Evolutionary conservation across 2,329 filamentous ascomycete genomes (phyloP).

Genomic region (Diplocarpon rosae): DNA sequence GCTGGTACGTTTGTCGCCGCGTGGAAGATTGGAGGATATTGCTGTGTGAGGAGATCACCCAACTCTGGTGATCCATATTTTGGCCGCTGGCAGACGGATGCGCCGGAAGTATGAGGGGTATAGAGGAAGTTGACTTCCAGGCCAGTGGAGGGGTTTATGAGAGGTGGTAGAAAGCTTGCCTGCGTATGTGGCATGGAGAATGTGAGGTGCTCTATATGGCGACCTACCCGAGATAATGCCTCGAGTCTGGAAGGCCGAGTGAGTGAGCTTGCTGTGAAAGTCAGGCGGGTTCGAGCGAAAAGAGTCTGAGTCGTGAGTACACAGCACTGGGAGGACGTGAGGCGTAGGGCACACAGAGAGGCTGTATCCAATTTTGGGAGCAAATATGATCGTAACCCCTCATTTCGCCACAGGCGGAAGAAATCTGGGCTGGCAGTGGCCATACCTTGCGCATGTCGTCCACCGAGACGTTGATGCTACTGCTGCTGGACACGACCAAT

Average conservation of each 20-base stretch:
- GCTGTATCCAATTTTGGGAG: conserved; percentile 23
- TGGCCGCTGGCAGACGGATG: conserved; percentile 48
- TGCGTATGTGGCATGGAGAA: conserved; percentile 67
- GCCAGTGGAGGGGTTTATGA: conserved; percentile 67
- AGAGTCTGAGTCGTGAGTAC: conserved; percentile 57
- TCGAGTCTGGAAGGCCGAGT: conserved; percentile 62
- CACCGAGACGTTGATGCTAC: conserved; percentile 4
- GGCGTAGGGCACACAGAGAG: conserved; percentile 46
- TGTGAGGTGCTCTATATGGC: conserved; percentile 65
- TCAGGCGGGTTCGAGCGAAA: conserved; percentile 58
- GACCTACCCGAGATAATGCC: conserved; percentile 66
- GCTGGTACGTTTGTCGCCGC: conserved; percentile 78
- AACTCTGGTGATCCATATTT: conserved; percentile 74
- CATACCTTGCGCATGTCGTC: conserved; percentile 28
- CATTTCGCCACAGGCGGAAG: conserved; percentile 25
- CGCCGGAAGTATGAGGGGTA: conserved; percentile 60
- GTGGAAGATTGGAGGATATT: conserved; percentile 84
- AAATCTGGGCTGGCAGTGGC: conserved; percentile 23
- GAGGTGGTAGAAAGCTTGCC: conserved; percentile 75
- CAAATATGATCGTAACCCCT: conserved; percentile 20
- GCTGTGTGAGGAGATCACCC: conserved; percentile 70
- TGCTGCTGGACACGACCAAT: neutral
- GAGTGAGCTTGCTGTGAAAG: conserved; percentile 64
- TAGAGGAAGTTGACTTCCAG: conserved; percentile 74
- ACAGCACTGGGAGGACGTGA: conserved; percentile 59